Evolutionary conservation across 768 basidiomycete genomes (phyloP), one percentile per base, ranked within the genome.

Genomic region (Pulveroboletus sp.): DNA sequence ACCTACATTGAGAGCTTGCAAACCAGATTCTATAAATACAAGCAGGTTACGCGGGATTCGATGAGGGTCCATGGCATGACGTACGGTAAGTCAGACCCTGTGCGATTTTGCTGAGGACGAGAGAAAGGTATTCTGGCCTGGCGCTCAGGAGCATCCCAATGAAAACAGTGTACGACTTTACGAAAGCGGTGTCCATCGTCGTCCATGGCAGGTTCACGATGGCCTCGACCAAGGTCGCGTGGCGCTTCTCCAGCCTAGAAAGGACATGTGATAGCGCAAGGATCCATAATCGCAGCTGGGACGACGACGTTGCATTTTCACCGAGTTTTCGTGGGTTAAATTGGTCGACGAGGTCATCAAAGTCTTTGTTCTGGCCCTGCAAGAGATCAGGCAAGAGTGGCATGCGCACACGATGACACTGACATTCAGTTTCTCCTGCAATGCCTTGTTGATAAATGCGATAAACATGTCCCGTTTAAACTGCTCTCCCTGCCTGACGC

Each of bases 111-210:
- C 78, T 76, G 6, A 97, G 80, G 6, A 97, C 84, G 44, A 88
- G 76, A 20, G 85, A 86, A 27, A 95, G 77, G 69, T 95, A 97
- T 70, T 97, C 92, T 51, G 94, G 90, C 52, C 87, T 74, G 20
- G 95, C 91, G 52, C 89, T 92, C 57, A 95, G 80, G 34, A 99
- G 81, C 75, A 94, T 90, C 23, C 91, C 90, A 40, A 93, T 80
- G 64, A 97, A 97, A 31, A 87, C 79, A 25, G 85, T 87, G 69
- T 95, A 97, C 5, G 85, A 84, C 68, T 86, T 87, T 44, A 94
- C 93, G 55, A 95, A 89, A 29, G 74, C 71, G 27, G 79, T 79
- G 61, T 95, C 94, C 69, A 92, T 81, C n/a, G 84, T 89, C 14
- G 89, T 85, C 97, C 97, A 99, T 12, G 93, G 91, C 61, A 97